Percentiles rank a stretch among this genome's conserved stretches.
Conservation (phyloP, 2,329 filamentous ascomycete species). For the Sclerotiophoma versabilis region DNA sequence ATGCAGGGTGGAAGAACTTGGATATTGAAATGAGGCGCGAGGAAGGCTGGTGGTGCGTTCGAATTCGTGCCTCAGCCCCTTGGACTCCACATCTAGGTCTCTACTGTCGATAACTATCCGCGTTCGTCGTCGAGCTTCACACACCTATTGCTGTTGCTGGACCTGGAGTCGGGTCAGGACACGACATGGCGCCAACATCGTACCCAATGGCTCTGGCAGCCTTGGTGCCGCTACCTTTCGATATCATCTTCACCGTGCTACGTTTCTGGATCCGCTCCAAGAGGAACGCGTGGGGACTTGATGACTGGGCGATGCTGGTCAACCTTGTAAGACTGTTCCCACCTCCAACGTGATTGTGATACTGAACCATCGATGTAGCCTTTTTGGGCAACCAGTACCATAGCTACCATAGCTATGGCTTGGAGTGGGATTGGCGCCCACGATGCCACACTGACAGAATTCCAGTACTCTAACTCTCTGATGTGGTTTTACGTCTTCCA, state of each 20-base stretch:
- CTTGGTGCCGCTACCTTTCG: slow-evolving; percentile 16
- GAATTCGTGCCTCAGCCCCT: not conserved
- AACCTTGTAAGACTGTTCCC: slow-evolving; percentile 10
- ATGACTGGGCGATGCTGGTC: slow-evolving; percentile 24
- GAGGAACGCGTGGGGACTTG: slow-evolving; percentile 21
- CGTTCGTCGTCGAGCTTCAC: not conserved
- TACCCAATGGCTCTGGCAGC: slow-evolving; percentile 21
- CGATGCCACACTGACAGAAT: slow-evolving; percentile 11
- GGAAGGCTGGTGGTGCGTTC: slow-evolving; percentile 2
- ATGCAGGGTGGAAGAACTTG: slow-evolving; percentile 11
- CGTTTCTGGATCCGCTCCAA: slow-evolving; percentile 20
- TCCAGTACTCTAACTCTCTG: slow-evolving; percentile 15
- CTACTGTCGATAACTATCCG: not conserved
- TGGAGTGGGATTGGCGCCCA: slow-evolving; percentile 20
- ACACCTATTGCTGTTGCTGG: not conserved
- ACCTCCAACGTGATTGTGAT: not conserved
- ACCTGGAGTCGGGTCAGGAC: not conserved
- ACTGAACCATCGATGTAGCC: slow-evolving; percentile 8
- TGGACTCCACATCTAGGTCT: not conserved
- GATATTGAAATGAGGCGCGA: slow-evolving; percentile 4
- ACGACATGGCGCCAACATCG: slow-evolving; percentile 19
- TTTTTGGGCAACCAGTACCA: slow-evolving; percentile 13
- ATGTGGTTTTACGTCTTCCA: slow-evolving; percentile 24
- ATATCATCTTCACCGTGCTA: slow-evolving; percentile 15
- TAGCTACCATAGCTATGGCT: slow-evolving; percentile 19